Evolutionary conservation across 441 rosid species (phyloP).

Genomic region (Arabidopsis lyrata): DNA sequence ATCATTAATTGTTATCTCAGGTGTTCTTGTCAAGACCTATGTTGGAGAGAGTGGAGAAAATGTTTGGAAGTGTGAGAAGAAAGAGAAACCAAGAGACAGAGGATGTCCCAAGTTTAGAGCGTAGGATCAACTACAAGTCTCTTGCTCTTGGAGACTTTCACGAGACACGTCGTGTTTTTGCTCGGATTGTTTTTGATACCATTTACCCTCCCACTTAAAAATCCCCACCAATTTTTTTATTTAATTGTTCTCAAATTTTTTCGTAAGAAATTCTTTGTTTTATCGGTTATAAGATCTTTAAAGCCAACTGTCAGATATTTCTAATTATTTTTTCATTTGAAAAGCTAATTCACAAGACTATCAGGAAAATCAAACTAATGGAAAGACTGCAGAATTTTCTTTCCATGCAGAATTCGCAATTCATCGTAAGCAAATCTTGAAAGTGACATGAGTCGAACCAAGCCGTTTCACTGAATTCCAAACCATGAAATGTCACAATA

Average conservation of each 20-base stretch:
- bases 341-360: no score
- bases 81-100: conserved; percentile 39
- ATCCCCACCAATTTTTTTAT: background rate
- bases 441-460: conserved; percentile 13
- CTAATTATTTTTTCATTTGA: background rate
- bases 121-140: conserved; percentile 46
- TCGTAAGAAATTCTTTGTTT: background rate
- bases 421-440: conserved; percentile 30
- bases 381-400: no score
- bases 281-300: background rate
- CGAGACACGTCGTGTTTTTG: conserved; percentile 74
- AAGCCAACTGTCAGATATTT: background rate
- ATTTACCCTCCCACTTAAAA: conserved; percentile 58
- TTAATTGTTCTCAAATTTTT: background rate
- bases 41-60: conserved; percentile 45
- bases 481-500: conserved; percentile 2
- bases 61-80: conserved; percentile 49
- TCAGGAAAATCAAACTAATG: no score
- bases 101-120: conserved; percentile 28
- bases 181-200: conserved; percentile 84
- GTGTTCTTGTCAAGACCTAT: conserved; percentile 38
- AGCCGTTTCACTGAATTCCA: conserved; percentile 27
- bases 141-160: conserved; percentile 57
- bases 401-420: background rate
- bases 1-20: conserved; percentile 3